Evolutionary conservation across 768 basidiomycete genomes (phyloP).

Genomic region (Ramaria rubella): DNA sequence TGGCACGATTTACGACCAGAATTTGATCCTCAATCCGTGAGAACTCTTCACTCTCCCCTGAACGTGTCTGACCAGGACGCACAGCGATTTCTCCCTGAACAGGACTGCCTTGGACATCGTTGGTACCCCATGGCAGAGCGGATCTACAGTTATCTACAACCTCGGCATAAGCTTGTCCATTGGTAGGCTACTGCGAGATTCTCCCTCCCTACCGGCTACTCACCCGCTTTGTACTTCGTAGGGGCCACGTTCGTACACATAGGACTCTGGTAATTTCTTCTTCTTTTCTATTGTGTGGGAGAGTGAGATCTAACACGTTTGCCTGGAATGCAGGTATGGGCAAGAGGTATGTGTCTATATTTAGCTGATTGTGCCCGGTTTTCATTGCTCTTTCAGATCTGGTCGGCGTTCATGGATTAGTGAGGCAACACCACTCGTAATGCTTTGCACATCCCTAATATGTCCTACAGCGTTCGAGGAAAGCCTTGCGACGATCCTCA

Average conservation of each 20-base stretch:
- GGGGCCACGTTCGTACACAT: constrained; percentile 6
- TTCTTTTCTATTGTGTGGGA: background rate
- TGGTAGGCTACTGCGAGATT: background rate
- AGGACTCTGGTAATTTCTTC: background rate
- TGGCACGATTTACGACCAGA: constrained; percentile 3
- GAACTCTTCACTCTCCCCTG: background rate
- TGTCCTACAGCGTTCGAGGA: background rate
- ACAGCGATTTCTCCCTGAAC: constrained; percentile 7
- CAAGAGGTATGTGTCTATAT: background rate
- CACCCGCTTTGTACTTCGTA: background rate
- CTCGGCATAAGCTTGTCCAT: constrained; percentile 7
- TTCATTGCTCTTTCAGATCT: constrained; percentile 5
- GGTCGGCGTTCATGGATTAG: background rate
- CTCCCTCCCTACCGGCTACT: background rate
- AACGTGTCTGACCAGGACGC: too few relatives aligned
- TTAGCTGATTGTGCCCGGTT: background rate
- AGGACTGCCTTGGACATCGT: constrained; percentile 3
- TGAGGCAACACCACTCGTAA: background rate
- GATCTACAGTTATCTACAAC: constrained; percentile 7
- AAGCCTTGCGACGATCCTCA: constrained; percentile 1
- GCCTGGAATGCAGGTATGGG: background rate
- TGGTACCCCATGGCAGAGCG: constrained; percentile 5
- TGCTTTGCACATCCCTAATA: background rate
- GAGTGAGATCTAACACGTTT: background rate
- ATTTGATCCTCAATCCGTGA: constrained; percentile 3